Conservation (phyloP, 306 rosid genomes). For the Trifolium repens region DNA sequence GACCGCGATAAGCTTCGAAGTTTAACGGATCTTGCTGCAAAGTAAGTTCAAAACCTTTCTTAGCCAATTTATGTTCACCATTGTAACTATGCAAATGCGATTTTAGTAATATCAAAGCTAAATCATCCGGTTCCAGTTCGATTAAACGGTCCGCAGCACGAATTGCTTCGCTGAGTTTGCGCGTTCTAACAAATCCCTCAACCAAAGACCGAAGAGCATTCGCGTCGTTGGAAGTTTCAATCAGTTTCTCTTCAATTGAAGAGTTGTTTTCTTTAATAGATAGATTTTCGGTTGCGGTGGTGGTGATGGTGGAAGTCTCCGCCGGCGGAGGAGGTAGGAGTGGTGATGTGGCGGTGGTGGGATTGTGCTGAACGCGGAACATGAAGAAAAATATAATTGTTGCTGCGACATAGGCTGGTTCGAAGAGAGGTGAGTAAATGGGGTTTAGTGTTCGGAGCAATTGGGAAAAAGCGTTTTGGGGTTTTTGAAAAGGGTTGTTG, state of each 20-base stretch:
- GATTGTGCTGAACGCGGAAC: slow-evolving; percentile 50
- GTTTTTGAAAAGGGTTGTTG: slow-evolving; percentile 28
- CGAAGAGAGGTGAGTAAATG: slow-evolving; percentile 44
- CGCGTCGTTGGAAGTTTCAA: slow-evolving; percentile 41
- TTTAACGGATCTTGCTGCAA: slow-evolving; percentile 61
- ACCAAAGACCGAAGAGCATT: slow-evolving; percentile 63
- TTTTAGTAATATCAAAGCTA: slow-evolving; percentile 69
- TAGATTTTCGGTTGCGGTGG: neutral
- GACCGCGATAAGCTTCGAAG: slow-evolving; percentile 81
- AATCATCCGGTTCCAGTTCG: slow-evolving; percentile 71
- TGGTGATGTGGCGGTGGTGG: slow-evolving; percentile 48
- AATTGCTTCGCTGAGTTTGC: slow-evolving; percentile 64
- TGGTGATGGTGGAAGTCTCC: slow-evolving; percentile 38
- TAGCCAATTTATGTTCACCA: slow-evolving; percentile 59
- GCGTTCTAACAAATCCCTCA: slow-evolving; percentile 56
- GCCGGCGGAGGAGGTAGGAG: slow-evolving; percentile 43
- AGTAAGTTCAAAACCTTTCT: slow-evolving; percentile 55
- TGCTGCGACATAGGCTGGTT: slow-evolving; percentile 57
- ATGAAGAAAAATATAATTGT: slow-evolving; percentile 65
- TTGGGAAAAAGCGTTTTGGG: slow-evolving; percentile 38
- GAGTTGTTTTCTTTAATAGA: neutral
- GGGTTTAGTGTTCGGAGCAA: slow-evolving; percentile 51
- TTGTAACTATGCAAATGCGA: slow-evolving; percentile 62
- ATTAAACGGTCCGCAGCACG: slow-evolving; percentile 55
- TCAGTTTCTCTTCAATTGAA: slow-evolving; percentile 45